Percentiles rank a stretch among this genome's conserved stretches.
Conservation (phyloP, 495 filamentous ascomycete species). For the Penicillium daleae region DNA sequence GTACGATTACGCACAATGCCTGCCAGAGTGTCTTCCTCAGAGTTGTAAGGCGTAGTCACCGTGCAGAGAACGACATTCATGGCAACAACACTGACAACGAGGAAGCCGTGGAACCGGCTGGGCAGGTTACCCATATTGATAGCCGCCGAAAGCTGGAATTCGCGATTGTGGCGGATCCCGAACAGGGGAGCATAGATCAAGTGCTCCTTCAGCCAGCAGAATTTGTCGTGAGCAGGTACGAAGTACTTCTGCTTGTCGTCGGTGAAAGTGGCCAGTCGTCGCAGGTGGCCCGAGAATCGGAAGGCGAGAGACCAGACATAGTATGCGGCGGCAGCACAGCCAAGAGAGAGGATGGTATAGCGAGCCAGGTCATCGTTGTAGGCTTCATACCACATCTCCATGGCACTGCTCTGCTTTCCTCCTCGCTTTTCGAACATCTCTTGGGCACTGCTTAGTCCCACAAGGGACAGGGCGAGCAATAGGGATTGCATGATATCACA, state of each 20-base stretch:
- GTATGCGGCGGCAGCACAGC: conserved; percentile 51
- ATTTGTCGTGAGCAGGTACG: conserved; percentile 42
- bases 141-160: conserved; percentile 75
- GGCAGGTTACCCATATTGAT: conserved; percentile 86
- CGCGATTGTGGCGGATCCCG: conserved; percentile 81
- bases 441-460: conserved; percentile 33
- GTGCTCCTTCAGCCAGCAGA: conserved; percentile 75
- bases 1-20: conserved; percentile 70
- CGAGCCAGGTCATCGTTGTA: conserved; percentile 46
- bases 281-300: conserved; percentile 62
- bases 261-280: conserved; percentile 73
- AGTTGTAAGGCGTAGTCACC: conserved; percentile 64
- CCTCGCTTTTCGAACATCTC: conserved; percentile 38
- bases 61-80: conserved; percentile 81
- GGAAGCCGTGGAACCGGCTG: conserved; percentile 75
- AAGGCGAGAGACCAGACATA: conserved; percentile 56
- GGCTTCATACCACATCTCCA: conserved; percentile 35
- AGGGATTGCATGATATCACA: conserved; percentile 18
- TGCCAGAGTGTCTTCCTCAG: conserved; percentile 45
- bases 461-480: conserved; percentile 31
- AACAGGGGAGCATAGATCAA: conserved; percentile 85
- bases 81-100: conserved; percentile 70
- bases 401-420: conserved; percentile 18
- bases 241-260: conserved; percentile 73
- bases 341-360: conserved; percentile 52